Evolutionary conservation across 2,329 filamentous ascomycete genomes (phyloP).

Genomic region (Dactylellina leptospora): DNA sequence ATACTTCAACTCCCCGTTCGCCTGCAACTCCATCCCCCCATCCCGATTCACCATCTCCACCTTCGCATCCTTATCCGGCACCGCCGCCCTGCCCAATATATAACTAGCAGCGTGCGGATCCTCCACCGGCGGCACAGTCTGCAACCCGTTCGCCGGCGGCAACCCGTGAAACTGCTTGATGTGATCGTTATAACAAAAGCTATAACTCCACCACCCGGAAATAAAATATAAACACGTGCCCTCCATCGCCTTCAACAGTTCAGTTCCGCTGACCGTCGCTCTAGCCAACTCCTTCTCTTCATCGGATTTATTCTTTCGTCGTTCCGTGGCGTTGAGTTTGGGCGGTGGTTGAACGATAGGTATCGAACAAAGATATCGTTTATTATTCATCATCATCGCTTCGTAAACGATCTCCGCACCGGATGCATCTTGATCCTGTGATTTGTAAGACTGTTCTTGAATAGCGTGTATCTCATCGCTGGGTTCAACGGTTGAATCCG

Average conservation of each 20-base stretch:
- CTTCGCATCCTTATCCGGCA: conserved; percentile 55
- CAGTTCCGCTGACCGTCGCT: conserved; percentile 79
- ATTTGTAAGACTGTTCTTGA: conserved; percentile 9
- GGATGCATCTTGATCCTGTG: conserved; percentile 51
- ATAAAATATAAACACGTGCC: conserved; percentile 73
- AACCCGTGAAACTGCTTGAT: conserved; percentile 91
- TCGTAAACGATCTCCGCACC: conserved; percentile 68
- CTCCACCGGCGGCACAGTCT: conserved; percentile 70
- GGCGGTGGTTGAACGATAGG: conserved; percentile 71
- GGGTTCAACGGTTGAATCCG: conserved; percentile 15
- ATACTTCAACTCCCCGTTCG: conserved; percentile 84
- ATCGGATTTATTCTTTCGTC: conserved; percentile 73
- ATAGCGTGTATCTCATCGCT: conserved; percentile 4
- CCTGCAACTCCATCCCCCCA: conserved; percentile 72
- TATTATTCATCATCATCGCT: conserved; percentile 74
- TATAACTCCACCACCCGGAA: conserved; percentile 95
- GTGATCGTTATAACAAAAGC: conserved; percentile 87
- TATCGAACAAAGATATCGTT: conserved; percentile 84
- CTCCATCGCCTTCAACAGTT: conserved; percentile 79
- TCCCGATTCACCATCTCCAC: conserved; percentile 59
- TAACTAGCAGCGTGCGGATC: conserved; percentile 80
- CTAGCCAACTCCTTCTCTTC: conserved; percentile 81
- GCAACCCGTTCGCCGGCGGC: conserved; percentile 73
- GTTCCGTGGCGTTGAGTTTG: conserved; percentile 72
- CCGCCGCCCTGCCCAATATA: conserved; percentile 72